Evolutionary conservation across 2,329 filamentous ascomycete genomes (phyloP), one percentile per base, ranked within the genome.

Genomic region (Colletotrichum liaoningense): DNA sequence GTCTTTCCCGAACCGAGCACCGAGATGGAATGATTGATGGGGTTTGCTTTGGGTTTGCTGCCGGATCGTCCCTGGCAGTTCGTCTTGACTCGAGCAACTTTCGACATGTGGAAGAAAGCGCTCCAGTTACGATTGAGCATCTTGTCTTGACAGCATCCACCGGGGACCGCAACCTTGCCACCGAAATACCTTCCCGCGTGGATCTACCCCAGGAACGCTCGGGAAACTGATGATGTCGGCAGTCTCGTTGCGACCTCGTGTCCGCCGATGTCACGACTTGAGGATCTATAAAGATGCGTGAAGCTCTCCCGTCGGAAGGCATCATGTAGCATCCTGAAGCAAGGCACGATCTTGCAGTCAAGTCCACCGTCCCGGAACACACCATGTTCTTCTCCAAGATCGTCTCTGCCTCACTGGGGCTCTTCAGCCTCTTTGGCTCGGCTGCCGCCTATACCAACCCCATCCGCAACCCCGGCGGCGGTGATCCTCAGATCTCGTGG

Each of bases 401-500:
- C 38, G n/a, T 72, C 42, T 69, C 67, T 26, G 73, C 49, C 2
- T 42, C 46, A 2, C 22, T 68, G 49, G 54, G 49, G 9, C 55
- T 73, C 8, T 68, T 76, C 12, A 73, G 72, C 69, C 68, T 80
- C 14, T 26, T 77, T 26, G 58, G 75, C 59, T 73, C 68, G 14
- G 76, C 75, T 14, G 67, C 74, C 46, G 81, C 84, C 22, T 90
- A 85, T 75, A 86, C 86, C 42, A 90, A 90, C 72, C 88, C 88
- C 0, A 83, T 90, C 63, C 85, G 86, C 46, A 81, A 81, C 22
- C 83, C 83, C 0, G 84, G 87, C 49, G 88, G 89, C 9, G 86
- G 84, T 24, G 88, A 90, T 75, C 88, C 89, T 1, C 86, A 87
- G 73, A 84, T 90, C 6, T 85, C 86, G 1, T 90, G 85, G 67